These are phyloP conservation scores for Xylaria sp. DNA, from an alignment of 2,329 filamentous ascomycete species.

Conservation along the genomic window DNA sequence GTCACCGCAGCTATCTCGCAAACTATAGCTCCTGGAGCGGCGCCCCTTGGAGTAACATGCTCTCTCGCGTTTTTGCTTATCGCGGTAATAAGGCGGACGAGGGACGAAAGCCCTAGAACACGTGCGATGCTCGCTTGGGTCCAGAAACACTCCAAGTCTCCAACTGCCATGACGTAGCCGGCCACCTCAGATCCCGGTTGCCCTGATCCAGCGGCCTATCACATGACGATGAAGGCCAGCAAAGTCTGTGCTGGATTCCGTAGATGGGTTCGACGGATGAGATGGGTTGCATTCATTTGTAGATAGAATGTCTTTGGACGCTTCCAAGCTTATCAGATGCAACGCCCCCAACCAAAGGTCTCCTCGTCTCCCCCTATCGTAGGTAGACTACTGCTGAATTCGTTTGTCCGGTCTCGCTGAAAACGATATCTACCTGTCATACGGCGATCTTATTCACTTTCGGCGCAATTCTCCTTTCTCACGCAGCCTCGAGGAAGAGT, in stretches of 20 bases:
- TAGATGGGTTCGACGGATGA: no score
- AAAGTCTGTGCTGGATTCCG: neutral
- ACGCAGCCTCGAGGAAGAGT: constrained; percentile 1
- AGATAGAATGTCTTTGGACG: neutral
- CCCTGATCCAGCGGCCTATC: constrained; percentile 1
- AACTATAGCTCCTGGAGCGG: neutral
- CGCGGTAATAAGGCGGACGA: constrained; percentile 1
- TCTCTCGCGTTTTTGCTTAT: neutral
- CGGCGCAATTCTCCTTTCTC: constrained; percentile 7
- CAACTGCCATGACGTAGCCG: neutral
- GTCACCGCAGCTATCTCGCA: neutral
- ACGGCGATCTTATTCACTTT: neutral
- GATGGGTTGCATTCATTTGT: neutral
- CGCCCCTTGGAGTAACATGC: neutral
- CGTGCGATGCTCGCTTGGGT: constrained; percentile 6
- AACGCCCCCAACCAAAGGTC: neutral
- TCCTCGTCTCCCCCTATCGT: neutral
- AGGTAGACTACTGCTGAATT: neutral
- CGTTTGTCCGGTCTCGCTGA: neutral
- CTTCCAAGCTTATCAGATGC: neutral
- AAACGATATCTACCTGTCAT: neutral
- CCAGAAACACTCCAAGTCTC: neutral
- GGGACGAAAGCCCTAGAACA: constrained; percentile 1
- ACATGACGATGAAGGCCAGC: constrained; percentile 3
- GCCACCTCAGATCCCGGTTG: neutral